These are phyloP conservation scores for Brassica napus DNA, from an alignment of 345 rosid genomes.

Conservation along the genomic window DNA sequence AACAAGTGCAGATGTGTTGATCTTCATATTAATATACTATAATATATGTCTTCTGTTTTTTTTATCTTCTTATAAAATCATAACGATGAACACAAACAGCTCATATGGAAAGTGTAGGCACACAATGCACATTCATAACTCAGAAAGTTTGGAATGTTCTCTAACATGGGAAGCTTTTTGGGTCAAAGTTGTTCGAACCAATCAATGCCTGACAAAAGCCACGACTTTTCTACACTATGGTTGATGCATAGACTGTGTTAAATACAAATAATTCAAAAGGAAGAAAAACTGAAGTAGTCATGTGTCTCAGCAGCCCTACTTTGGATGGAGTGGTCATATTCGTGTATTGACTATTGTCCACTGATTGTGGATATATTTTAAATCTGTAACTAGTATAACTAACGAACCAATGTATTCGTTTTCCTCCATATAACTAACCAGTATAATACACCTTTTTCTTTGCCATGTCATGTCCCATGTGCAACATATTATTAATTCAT, in stretches of 20 bases:
- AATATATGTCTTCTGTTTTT: not conserved
- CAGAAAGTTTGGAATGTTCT: not conserved
- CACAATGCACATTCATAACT: not conserved
- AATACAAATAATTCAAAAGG: not conserved
- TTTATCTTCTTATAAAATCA: not conserved
- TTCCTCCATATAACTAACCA: not conserved
- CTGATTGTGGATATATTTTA: constrained; percentile 5
- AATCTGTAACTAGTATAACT: constrained; percentile 13
- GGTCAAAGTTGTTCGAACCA: not conserved
- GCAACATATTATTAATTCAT: not conserved
- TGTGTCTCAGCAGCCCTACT: not conserved
- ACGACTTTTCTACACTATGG: not conserved
- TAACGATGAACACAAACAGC: not conserved
- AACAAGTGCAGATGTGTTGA: constrained; percentile 41
- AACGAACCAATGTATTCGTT: not conserved
- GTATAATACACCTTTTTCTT: not conserved
- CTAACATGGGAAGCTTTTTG: not conserved
- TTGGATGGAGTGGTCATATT: not conserved
- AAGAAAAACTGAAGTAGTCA: not conserved
- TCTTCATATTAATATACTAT: not conserved
- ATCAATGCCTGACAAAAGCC: not conserved
- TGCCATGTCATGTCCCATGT: constrained; percentile 18
- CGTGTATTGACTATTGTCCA: constrained; percentile 9
- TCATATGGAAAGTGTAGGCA: not conserved
- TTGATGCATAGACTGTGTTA: not conserved